These are phyloP conservation scores for Entonaema liquescens DNA, from an alignment of 495 filamentous ascomycete genomes.

Conservation along the genomic window DNA sequence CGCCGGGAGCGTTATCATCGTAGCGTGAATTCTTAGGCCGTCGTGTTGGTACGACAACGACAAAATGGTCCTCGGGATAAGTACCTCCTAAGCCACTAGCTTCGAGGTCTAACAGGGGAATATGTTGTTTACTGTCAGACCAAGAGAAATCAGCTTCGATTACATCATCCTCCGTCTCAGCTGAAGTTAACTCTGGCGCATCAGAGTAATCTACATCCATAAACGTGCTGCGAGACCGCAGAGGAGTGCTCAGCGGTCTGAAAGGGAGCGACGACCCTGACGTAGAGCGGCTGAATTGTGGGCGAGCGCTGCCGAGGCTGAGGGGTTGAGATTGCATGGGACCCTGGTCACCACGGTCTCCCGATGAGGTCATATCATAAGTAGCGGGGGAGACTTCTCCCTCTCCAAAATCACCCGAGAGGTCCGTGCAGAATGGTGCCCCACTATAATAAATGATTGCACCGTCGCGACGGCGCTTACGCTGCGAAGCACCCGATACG, in stretches of 20 bases:
- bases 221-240: conserved; percentile 17
- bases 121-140: conserved; percentile 45
- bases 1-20: conserved; percentile 23
- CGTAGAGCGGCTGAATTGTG: conserved; percentile 42
- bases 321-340: conserved; percentile 11
- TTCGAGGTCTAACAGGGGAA: conserved; percentile 53
- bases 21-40: conserved; percentile 44
- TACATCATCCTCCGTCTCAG: conserved; percentile 42
- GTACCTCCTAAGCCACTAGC: conserved; percentile 72
- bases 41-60: conserved; percentile 62
- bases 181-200: conserved; percentile 34
- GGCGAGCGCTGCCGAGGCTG: conserved; percentile 37
- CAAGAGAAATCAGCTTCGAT: conserved; percentile 50
- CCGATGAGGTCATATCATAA: conserved; percentile 52
- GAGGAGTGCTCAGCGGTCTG: conserved; percentile 54
- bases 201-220: conserved; percentile 39
- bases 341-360: conserved; percentile 35
- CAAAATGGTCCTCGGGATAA: conserved; percentile 73
- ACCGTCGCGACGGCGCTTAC: conserved; percentile 64
- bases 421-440: conserved; percentile 77
- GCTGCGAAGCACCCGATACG: conserved; percentile 51
- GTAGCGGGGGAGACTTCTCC: conserved; percentile 50
- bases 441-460: conserved; percentile 84
- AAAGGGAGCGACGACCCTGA: conserved; percentile 57
- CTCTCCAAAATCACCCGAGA: conserved; percentile 66